These are phyloP conservation scores for Chytriomyces hyalinus DNA, from an alignment of 192 early-diverging fungal species.

Conservation along the genomic window DNA sequence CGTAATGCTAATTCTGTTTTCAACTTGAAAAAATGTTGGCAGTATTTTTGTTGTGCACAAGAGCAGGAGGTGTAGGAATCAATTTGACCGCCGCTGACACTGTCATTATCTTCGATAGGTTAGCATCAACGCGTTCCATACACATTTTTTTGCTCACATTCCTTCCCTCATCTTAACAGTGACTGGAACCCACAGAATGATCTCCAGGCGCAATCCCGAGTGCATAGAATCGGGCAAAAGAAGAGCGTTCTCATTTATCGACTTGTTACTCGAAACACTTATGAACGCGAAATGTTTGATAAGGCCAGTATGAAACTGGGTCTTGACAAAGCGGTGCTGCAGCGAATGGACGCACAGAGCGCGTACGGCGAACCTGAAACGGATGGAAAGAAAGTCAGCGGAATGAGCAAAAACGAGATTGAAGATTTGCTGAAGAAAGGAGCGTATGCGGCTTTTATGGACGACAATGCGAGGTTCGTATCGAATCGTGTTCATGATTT, in stretches of 20 bases:
- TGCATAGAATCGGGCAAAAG: slow-evolving; percentile 88
- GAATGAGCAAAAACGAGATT: slow-evolving; percentile 76
- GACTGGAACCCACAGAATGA: slow-evolving; percentile 95
- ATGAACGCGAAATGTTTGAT: slow-evolving; percentile 91
- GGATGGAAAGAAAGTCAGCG: slow-evolving; percentile 41
- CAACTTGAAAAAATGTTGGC: neutral
- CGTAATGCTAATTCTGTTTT: neutral
- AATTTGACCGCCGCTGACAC: slow-evolving; percentile 89
- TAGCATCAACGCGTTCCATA: slow-evolving; percentile 55
- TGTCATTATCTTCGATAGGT: slow-evolving; percentile 84
- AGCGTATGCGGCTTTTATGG: slow-evolving; percentile 85
- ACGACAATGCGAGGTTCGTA: slow-evolving; percentile 71
- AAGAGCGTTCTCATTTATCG: slow-evolving; percentile 79
- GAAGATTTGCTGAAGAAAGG: slow-evolving; percentile 88
- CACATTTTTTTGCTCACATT: slow-evolving; percentile 5
- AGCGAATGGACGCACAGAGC: slow-evolving; percentile 66
- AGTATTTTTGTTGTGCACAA: slow-evolving; percentile 84
- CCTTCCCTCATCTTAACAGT: slow-evolving; percentile 18
- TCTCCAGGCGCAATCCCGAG: slow-evolving; percentile 81
- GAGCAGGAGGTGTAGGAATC: slow-evolving; percentile 88
- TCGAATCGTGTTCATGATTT: slow-evolving; percentile 19
- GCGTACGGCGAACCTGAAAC: slow-evolving; percentile 40
- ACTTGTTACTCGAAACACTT: slow-evolving; percentile 80
- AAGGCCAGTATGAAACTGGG: slow-evolving; percentile 86
- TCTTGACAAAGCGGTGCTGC: slow-evolving; percentile 77